A percentile compares a stretch with the other conserved stretches of the same genome.
Evolutionary conservation across 441 rosid genomes (phyloP).

Genomic region (Populus hybrid): DNA sequence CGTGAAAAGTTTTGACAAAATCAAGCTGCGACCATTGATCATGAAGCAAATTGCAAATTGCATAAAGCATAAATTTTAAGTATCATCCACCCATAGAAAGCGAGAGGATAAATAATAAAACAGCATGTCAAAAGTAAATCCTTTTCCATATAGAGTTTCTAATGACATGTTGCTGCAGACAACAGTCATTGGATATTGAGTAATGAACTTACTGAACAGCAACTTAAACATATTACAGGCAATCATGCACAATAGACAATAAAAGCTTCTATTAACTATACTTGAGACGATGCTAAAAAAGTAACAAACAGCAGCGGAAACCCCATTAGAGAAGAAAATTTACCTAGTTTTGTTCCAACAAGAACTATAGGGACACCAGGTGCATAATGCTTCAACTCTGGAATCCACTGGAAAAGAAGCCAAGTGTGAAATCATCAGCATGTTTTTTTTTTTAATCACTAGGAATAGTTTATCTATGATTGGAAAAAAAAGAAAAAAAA

Average conservation of each 20-base stretch:
- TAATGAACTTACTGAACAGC: neutral
- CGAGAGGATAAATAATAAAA: neutral
- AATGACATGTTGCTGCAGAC: neutral
- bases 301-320: no score
- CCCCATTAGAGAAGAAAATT: neutral
- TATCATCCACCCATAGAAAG: neutral
- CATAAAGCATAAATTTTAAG: neutral
- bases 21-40: neutral
- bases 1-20: neutral
- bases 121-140: neutral
- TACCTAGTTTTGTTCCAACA: constrained; percentile 85
- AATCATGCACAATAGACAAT: neutral
- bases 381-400: constrained; percentile 86
- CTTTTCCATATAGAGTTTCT: neutral
- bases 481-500: neutral
- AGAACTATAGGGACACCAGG: constrained; percentile 86
- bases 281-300: neutral
- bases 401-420: constrained; percentile 66
- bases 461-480: neutral
- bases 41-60: neutral
- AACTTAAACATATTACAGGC: neutral
- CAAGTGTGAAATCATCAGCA: constrained; percentile 7
- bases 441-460: neutral
- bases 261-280: neutral
- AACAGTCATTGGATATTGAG: neutral